Conservation (phyloP, 345 rosid genomes). For the Geranium brycei region DNA sequence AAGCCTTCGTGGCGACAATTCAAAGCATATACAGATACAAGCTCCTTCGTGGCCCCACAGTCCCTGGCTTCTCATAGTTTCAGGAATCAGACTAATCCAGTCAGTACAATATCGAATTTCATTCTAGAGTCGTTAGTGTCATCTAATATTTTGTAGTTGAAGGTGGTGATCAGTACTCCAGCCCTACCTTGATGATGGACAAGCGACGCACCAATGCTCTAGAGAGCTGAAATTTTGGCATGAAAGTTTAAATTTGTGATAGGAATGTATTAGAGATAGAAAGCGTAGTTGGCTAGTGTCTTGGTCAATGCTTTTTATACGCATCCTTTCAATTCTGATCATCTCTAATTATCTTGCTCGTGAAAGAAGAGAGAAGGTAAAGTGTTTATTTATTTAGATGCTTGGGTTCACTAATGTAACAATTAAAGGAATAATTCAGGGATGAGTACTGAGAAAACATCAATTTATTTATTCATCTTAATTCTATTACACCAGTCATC, state of each 20-base stretch:
- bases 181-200: slow-evolving; percentile 5
- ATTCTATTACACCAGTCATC: too few relatives aligned
- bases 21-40: slow-evolving; percentile 88
- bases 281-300: too few relatives aligned
- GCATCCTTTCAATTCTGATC: too few relatives aligned
- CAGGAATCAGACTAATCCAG: not conserved
- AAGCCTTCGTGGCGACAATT: slow-evolving; percentile 96
- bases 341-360: not conserved
- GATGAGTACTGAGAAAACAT: not conserved
- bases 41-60: slow-evolving; percentile 48
- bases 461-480: too few relatives aligned
- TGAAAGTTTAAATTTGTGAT: not conserved
- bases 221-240: not conserved
- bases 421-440: not conserved
- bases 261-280: too few relatives aligned
- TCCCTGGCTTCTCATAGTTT: slow-evolving; percentile 10
- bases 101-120: not conserved
- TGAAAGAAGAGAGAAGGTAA: not conserved
- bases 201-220: not conserved
- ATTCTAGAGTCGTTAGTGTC: slow-evolving; percentile 33
- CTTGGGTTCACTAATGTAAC: not conserved
- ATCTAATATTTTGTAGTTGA: slow-evolving; percentile 27
- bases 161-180: slow-evolving; percentile 27
- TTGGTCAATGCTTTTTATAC: too few relatives aligned
- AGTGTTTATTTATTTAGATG: too few relatives aligned